phyloP scores from a whole-genome alignment of 768 basidiomycete species.

The Suillus cothurnatus region DNA sequence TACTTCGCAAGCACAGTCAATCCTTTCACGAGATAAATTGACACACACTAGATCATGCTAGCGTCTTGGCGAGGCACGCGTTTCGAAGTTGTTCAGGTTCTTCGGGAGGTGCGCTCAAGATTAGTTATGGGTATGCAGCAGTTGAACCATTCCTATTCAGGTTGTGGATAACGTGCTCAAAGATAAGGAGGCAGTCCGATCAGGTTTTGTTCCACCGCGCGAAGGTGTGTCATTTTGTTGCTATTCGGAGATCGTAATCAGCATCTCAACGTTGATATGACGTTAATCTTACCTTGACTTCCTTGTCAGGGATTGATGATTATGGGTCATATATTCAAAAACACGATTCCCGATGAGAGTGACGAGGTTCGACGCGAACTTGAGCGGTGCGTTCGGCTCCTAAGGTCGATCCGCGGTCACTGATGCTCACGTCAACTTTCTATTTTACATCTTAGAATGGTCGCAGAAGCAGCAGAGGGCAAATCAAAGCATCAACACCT shows the following conservation, averaged over 20 bases:
- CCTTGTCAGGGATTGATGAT: constrained; percentile 73
- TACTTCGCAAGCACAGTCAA: background rate
- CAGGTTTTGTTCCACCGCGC: constrained; percentile 77
- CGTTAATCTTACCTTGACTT: background rate
- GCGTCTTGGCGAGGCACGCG: constrained; percentile 98
- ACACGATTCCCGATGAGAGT: constrained; percentile 81
- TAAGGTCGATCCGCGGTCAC: background rate
- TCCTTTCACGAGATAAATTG: background rate
- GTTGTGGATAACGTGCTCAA: constrained; percentile 86
- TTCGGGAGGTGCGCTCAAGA: constrained; percentile 57
- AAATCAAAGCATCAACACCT: constrained; percentile 59
- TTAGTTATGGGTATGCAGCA: constrained; percentile 11
- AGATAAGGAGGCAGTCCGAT: constrained; percentile 74
- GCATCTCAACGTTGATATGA: constrained; percentile 3
- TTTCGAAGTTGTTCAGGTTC: constrained; percentile 90
- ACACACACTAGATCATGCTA: constrained; percentile 69
- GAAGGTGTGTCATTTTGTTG: constrained; percentile 52
- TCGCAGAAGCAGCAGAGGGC: constrained; percentile 80
- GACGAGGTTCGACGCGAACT: constrained; percentile 94
- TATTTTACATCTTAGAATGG: constrained; percentile 55
- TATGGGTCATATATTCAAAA: constrained; percentile 89
- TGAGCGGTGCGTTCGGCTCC: constrained; percentile 65
- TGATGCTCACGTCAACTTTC: constrained; percentile 8
- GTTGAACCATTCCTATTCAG: constrained; percentile 31
- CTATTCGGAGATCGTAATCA: background rate